phyloP scores from a whole-genome alignment of 2,329 filamentous ascomycete species.

The Paracoccidioides lutzii region DNA sequence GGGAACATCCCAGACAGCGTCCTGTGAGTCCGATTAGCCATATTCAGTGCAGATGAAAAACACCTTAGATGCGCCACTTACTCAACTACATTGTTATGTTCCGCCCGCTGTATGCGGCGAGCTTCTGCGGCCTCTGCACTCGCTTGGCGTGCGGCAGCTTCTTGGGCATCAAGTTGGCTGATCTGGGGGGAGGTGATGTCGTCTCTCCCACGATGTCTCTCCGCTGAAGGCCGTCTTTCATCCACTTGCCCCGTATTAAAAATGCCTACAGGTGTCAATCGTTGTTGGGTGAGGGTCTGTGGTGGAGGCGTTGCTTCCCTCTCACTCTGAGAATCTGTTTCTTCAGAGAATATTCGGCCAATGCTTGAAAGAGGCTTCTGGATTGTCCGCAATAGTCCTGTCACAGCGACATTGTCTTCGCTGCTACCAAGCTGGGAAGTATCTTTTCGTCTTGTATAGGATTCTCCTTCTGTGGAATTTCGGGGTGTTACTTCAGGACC shows the following conservation, averaged over 20 bases:
- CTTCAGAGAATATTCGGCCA: conserved; percentile 84
- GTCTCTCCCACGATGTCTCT: conserved; percentile 15
- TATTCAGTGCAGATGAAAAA: background rate
- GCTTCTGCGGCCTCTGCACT: conserved; percentile 84
- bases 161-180: conserved; percentile 56
- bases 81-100: conserved; percentile 85
- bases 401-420: conserved; percentile 70
- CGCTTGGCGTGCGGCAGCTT: conserved; percentile 79
- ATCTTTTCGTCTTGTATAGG: conserved; percentile 32
- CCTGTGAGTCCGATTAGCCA: conserved; percentile 18
- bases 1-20: conserved; percentile 95
- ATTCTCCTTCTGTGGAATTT: conserved; percentile 48
- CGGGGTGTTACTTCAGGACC: conserved; percentile 46
- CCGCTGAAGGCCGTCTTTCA: conserved; percentile 17
- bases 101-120: conserved; percentile 63
- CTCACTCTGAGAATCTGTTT: conserved; percentile 30
- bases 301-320: conserved; percentile 28
- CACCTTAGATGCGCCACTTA: conserved; percentile 17
- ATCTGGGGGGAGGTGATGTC: conserved; percentile 18
- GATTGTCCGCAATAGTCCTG: conserved; percentile 75
- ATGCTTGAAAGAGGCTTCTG: conserved; percentile 84
- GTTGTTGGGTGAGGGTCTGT: conserved; percentile 5
- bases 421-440: conserved; percentile 32
- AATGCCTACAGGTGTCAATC: background rate
- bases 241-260: background rate